These are phyloP conservation scores for Cercospora nicotianae DNA, from an alignment of 2,329 filamentous ascomycete species.

Conservation along the genomic window DNA sequence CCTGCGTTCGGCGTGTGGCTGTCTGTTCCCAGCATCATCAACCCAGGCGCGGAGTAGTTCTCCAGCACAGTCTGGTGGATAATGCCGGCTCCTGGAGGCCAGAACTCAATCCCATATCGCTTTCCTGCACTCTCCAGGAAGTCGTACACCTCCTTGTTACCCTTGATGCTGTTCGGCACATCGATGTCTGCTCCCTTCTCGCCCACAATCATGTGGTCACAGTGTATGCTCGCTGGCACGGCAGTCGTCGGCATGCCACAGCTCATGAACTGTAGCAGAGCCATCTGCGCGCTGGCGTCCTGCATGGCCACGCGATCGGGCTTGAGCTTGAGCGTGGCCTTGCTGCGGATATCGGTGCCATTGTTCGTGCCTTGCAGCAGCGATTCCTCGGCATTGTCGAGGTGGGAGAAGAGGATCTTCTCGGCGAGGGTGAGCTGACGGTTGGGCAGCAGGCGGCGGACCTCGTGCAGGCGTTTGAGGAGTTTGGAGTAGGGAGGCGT, in stretches of 20 bases:
- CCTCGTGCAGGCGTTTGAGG: slow-evolving; percentile 71
- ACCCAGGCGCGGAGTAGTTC: slow-evolving; percentile 93
- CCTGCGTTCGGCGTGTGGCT: slow-evolving; percentile 98
- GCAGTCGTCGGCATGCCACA: slow-evolving; percentile 86
- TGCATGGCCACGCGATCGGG: slow-evolving; percentile 98
- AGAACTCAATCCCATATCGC: slow-evolving; percentile 93
- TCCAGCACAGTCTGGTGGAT: slow-evolving; percentile 98
- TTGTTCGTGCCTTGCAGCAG: slow-evolving; percentile 79
- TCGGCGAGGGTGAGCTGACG: slow-evolving; percentile 81
- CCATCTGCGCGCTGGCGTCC: slow-evolving; percentile 98
- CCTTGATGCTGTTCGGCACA: slow-evolving; percentile 77
- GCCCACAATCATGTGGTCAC: slow-evolving; percentile 97
- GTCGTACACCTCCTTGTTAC: slow-evolving; percentile 96
- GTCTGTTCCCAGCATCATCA: slow-evolving; percentile 99
- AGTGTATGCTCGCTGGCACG: slow-evolving; percentile 96
- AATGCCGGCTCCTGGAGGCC: slow-evolving; percentile 89
- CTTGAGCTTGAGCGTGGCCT: slow-evolving; percentile 92
- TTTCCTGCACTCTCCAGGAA: slow-evolving; percentile 90
- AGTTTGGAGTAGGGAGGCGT: slow-evolving; percentile 82
- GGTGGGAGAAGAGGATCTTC: slow-evolving; percentile 96
- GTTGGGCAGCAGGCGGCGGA: slow-evolving; percentile 66
- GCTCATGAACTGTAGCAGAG: slow-evolving; percentile 96
- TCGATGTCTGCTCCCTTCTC: slow-evolving; percentile 86
- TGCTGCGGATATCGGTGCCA: slow-evolving; percentile 79
- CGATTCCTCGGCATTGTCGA: slow-evolving; percentile 85